Base-by-base conservation (phyloP, 805 yeast genomes). In the Nakazawaea molendinolei region DNA sequence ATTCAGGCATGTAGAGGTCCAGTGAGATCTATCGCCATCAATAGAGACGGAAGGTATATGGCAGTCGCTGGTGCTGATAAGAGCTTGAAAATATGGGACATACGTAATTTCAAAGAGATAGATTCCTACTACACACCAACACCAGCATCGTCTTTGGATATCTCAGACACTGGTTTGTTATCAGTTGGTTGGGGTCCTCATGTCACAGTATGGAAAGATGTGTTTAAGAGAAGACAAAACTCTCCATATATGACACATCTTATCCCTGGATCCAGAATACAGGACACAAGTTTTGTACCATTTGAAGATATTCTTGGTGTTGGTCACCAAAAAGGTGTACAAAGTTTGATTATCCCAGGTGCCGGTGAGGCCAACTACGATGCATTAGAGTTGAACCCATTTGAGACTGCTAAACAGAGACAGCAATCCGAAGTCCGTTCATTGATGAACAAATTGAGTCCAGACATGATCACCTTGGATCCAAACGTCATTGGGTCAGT, bases 311-410 rank as follows among this genome's bases (percentile, higher is more conserved):
- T 90, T n/a, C 66, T 92, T 17, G 95, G 96, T 18, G 74, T 83
- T 8, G 97, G 97, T 2, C 94, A 86, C 54, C 67, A 73, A 34
- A 59, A 62, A 1, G 95, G 96, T 30, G 68, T 87, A 27, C 73
- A 80, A n/a, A 79, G 92, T n/a, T 48, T 92, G 42, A 81, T 92
- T 47, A 71, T 92, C 40, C 98, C 98, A 27, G 98, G 98, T 18
- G 68, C 97, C 28, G 98, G 98, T 66, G 98, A 92, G 63, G 96
- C 98, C 43, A 92, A 92, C 61, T 87, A 75, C 57, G 98, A 92
- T 65, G 87, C 97, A 3, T 60, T 87, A 56, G 98, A 92, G 61
- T 60, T 78, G 51, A 92, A 92, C 58, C 98, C 98, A 44, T 92
- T 70, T 61, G 95, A 86, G 58, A 75, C 95, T 8, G 76, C 84